These are phyloP conservation scores for Thuidium tamariscinum DNA, from an alignment of 225 moss, liverwort and hornwort species.

Conservation along the genomic window DNA sequence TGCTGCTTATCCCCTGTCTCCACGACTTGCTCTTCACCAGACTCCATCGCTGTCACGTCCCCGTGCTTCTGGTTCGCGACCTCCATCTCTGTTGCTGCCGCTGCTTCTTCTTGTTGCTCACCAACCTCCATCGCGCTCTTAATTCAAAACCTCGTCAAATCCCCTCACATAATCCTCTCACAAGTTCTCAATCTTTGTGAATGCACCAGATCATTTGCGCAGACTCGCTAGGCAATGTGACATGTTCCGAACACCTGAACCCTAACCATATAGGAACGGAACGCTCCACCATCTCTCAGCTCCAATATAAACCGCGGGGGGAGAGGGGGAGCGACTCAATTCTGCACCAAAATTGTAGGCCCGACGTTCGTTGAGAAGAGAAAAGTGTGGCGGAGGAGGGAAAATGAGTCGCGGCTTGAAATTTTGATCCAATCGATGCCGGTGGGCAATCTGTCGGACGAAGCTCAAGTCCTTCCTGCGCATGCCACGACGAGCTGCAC, in stretches of 20 bases:
- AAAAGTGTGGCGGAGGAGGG: not conserved
- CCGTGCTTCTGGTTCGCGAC: not conserved
- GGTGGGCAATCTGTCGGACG: not conserved
- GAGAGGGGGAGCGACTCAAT: not conserved
- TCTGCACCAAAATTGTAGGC: not conserved
- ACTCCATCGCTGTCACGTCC: not conserved
- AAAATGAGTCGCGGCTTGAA: not conserved
- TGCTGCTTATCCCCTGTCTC: constrained; percentile 3
- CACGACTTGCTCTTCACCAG: not conserved
- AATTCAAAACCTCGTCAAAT: not conserved
- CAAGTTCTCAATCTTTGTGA: not conserved
- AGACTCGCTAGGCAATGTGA: not conserved
- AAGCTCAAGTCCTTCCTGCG: not conserved
- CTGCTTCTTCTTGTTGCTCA: constrained; percentile 14
- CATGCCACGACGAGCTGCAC: not conserved
- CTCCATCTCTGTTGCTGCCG: not conserved
- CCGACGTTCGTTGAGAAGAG: not conserved
- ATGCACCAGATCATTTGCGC: not conserved
- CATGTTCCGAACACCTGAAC: not conserved
- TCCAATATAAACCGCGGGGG: not conserved
- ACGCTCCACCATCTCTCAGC: not conserved
- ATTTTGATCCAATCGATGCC: not conserved
- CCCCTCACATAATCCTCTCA: not conserved
- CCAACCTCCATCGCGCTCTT: constrained; percentile 12
- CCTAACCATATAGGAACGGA: not conserved